These are phyloP conservation scores for Exophiala sp. DNA, from an alignment of 2,329 filamentous ascomycete genomes.

Conservation along the genomic window DNA sequence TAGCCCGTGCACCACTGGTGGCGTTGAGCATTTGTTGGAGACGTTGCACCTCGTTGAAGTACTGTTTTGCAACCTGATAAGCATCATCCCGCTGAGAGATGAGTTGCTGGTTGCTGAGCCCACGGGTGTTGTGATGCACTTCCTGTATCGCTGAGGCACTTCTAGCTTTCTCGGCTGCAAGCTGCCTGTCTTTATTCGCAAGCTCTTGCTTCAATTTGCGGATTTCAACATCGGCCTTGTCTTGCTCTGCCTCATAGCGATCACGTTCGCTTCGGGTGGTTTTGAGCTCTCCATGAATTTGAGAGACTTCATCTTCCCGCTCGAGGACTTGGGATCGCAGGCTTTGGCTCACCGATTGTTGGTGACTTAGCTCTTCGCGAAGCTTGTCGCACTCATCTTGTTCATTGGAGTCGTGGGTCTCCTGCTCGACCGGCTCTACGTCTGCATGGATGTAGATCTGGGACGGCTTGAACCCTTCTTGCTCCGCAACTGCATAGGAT, in stretches of 20 bases:
- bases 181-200: background rate
- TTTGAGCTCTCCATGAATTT: background rate
- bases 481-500: background rate
- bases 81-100: slow-evolving; percentile 1
- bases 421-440: too few relatives aligned
- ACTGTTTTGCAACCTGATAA: too few relatives aligned
- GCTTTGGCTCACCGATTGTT: slow-evolving; percentile 1
- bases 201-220: background rate
- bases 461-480: too few relatives aligned
- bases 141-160: background rate
- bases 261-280: background rate
- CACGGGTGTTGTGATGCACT: background rate
- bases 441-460: too few relatives aligned
- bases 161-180: background rate
- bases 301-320: background rate
- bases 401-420: background rate
- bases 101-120: background rate
- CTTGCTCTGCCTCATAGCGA: slow-evolving; percentile 3
- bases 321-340: slow-evolving; percentile 3
- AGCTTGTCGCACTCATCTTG: background rate
- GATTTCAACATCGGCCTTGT: background rate
- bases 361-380: background rate
- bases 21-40: background rate
- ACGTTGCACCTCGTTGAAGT: too few relatives aligned
- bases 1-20: background rate